Percentiles rank a stretch among this genome's conserved stretches.
Evolutionary conservation across 192 early-diverging fungal species (phyloP).

Genomic region (Coemansia biformis): DNA sequence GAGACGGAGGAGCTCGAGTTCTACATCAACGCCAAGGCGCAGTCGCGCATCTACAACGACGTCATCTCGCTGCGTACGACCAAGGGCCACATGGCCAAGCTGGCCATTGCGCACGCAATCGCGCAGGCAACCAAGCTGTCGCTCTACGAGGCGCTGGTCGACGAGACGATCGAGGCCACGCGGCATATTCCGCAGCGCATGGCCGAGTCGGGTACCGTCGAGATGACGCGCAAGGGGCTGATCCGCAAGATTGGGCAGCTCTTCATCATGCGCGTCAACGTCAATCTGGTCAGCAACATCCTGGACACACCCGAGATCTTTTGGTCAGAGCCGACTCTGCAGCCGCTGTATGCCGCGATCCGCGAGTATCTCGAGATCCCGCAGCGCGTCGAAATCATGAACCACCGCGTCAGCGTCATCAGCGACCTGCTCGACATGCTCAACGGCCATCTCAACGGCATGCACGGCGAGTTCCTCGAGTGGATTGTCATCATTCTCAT

Average conservation of each 20-base stretch:
- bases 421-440: conserved; percentile 92
- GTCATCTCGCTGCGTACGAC: conserved; percentile 77
- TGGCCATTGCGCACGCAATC: conserved; percentile 93
- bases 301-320: conserved; percentile 92
- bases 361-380: conserved; percentile 77
- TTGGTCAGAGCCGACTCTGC: conserved; percentile 79
- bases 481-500: conserved; percentile 96
- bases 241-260: conserved; percentile 94
- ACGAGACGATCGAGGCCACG: conserved; percentile 84
- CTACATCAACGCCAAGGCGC: conserved; percentile 62
- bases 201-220: conserved; percentile 88
- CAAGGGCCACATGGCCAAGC: conserved; percentile 79
- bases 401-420: conserved; percentile 89
- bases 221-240: conserved; percentile 85
- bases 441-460: conserved; percentile 86
- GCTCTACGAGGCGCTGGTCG: conserved; percentile 85
- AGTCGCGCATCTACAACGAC: conserved; percentile 79
- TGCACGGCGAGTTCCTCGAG: conserved; percentile 86
- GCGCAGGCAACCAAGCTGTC: conserved; percentile 94
- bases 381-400: conserved; percentile 84
- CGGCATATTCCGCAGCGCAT: conserved; percentile 88
- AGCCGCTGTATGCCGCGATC: conserved; percentile 74
- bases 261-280: conserved; percentile 85
- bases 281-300: conserved; percentile 83
- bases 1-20: conserved; percentile 79